Conservation (phyloP, 1,284 basidiomycete genomes). For the Ceratobasidium sp. region DNA sequence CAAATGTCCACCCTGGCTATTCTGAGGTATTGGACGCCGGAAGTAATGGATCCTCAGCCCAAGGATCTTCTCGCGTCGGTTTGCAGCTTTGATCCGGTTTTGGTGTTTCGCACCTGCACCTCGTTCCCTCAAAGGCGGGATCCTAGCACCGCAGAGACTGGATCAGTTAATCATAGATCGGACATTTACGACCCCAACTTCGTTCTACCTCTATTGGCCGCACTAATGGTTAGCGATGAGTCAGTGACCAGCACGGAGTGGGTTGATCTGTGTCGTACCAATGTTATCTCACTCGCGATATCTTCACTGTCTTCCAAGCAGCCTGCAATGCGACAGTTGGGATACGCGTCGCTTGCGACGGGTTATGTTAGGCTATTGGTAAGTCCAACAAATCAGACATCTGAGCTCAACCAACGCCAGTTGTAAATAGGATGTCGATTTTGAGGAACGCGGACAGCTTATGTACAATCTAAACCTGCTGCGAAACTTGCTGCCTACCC, state of each 20-base stretch:
- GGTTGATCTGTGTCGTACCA: conserved; percentile 86
- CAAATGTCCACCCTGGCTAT: conserved; percentile 65
- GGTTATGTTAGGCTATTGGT: conserved; percentile 49
- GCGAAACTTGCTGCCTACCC: conserved; percentile 61
- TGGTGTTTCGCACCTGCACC: conserved; percentile 76
- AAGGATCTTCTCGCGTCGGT: conserved; percentile 68
- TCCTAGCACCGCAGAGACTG: conserved; percentile 49
- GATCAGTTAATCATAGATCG: conserved; percentile 44
- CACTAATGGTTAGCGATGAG: conserved; percentile 64
- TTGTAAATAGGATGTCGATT: conserved; percentile 60
- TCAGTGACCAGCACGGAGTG: conserved; percentile 73
- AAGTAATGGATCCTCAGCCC: conserved; percentile 54
- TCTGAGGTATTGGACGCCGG: conserved; percentile 69
- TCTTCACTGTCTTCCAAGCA: conserved; percentile 77
- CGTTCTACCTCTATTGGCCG: conserved; percentile 70
- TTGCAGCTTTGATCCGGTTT: conserved; percentile 70
- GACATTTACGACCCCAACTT: conserved; percentile 86
- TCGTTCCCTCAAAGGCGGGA: conserved; percentile 70
- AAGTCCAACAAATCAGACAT: conserved; percentile 35
- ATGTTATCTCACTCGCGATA: conserved; percentile 77
- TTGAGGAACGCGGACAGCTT: conserved; percentile 84
- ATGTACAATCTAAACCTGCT: conserved; percentile 77
- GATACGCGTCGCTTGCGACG: conserved; percentile 49
- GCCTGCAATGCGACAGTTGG: conserved; percentile 61
- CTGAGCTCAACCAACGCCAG: neutral